Base-by-base conservation (phyloP, 371 early-diverging fungal species). In the Mucor mucedo region DNA sequence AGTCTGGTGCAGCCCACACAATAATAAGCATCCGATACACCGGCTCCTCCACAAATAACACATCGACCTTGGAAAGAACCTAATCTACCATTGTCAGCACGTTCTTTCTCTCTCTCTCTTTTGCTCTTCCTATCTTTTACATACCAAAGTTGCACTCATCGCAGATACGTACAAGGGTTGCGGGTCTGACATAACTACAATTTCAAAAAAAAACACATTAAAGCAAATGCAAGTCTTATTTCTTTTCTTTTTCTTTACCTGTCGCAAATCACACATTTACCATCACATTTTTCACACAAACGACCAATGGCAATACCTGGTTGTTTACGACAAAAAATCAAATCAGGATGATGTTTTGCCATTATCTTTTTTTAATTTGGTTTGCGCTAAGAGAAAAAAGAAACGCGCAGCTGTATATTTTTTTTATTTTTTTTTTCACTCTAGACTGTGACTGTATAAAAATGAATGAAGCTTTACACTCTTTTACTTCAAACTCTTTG, bases 231-330 rank as follows among this genome's bases (percentile, higher is more conserved):
- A 21, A 21, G 21, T 44, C 28, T 33, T 9, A 30, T 14, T 10
- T 32, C n/a, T n/a, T 45, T 8, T 39, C 1, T 30, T 44, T 21
- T 59, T 69, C 4, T 28, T 73, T 82, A 92, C 76, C 94, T 93
- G 76, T 97, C 98, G 72, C 98, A 98, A 68, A 98, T 91, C 32
- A 96, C 93, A 70, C 98, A 98, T 73, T 84, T 86, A 63, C 98
- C 98, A 75, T 97, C 98, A 77, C 91, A 89, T 67, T 93, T 95
- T 62, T 96, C 96, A 78, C 98, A 97, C 21, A 96, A 76, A 59
- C 95, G 88, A n/a, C 98, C 98, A 70, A 97, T 93, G 49, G 96
- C 95, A 61, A 96, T 96, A 49, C 98, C 97, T 16, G 97, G 90
- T 68, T 95, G 93, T 74, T 95, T 96, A 47, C 98, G 87, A 78